These are phyloP conservation scores for Amanita jacksonii DNA, from an alignment of 768 basidiomycete genomes.

Conservation along the genomic window DNA sequence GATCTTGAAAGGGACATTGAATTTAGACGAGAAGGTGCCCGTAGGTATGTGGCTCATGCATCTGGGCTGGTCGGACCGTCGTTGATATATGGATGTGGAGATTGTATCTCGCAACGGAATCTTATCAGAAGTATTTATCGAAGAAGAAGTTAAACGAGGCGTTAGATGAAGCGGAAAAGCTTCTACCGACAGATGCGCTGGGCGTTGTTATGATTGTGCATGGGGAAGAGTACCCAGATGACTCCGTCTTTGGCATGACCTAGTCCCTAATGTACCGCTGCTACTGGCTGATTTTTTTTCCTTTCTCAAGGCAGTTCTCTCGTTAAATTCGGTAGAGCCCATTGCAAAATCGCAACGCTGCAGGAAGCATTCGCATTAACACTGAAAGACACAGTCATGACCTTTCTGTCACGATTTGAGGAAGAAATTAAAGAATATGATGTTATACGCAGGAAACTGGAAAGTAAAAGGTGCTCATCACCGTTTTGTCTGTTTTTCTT, in stretches of 20 bases:
- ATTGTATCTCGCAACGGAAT: conserved; percentile 60
- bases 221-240: conserved; percentile 72
- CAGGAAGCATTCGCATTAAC: conserved; percentile 75
- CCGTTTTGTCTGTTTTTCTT: not conserved
- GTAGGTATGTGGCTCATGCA: conserved; percentile 40
- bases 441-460: conserved; percentile 72
- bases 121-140: conserved; percentile 58
- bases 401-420: conserved; percentile 51
- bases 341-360: conserved; percentile 75
- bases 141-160: conserved; percentile 68
- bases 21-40: conserved; percentile 60
- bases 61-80: too few relatives aligned
- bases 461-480: conserved; percentile 60
- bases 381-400: conserved; percentile 65
- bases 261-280: not conserved
- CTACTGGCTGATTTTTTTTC: not conserved
- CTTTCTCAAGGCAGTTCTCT: conserved; percentile 52
- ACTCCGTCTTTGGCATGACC: conserved; percentile 57
- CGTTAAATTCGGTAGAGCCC: conserved; percentile 68
- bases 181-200: conserved; percentile 66
- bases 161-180: conserved; percentile 57
- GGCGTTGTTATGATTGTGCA: conserved; percentile 83
- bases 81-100: too few relatives aligned
- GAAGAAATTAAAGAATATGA: conserved; percentile 84
- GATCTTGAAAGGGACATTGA: conserved; percentile 83